Conservation (phyloP, 2,329 filamentous ascomycete genomes). For the Diaporthe citriasiana region DNA sequence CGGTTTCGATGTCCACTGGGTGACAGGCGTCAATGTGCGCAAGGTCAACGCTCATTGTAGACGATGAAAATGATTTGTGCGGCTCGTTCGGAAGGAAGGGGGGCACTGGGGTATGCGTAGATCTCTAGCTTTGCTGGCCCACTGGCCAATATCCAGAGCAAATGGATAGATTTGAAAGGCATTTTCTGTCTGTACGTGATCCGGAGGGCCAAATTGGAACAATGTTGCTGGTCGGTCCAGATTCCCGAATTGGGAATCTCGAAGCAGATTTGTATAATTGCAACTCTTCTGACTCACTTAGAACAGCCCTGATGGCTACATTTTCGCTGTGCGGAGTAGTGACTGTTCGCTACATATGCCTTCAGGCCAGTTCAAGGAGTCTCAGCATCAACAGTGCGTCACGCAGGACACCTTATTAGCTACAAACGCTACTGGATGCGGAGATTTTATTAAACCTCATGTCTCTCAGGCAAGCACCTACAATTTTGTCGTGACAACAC, state of each 20-base stretch:
- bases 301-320: neutral
- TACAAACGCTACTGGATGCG: no score
- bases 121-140: neutral
- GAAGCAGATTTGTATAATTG: neutral
- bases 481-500: no score
- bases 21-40: neutral
- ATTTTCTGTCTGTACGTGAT: neutral
- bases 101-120: no score
- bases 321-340: neutral
- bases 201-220: neutral
- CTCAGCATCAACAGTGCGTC: neutral
- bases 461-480: no score
- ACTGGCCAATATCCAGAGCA: neutral
- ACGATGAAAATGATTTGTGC: neutral
- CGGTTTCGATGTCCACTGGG: neutral
- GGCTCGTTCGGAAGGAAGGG: neutral
- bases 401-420: neutral
- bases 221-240: no score
- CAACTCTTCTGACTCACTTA: neutral
- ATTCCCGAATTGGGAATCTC: neutral
- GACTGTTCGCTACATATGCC: neutral
- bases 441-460: no score
- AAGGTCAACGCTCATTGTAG: neutral
- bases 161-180: neutral
- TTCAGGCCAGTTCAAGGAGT: neutral